Base-by-base conservation (phyloP, 192 early-diverging fungal species). In the Coemansia asiatica region DNA sequence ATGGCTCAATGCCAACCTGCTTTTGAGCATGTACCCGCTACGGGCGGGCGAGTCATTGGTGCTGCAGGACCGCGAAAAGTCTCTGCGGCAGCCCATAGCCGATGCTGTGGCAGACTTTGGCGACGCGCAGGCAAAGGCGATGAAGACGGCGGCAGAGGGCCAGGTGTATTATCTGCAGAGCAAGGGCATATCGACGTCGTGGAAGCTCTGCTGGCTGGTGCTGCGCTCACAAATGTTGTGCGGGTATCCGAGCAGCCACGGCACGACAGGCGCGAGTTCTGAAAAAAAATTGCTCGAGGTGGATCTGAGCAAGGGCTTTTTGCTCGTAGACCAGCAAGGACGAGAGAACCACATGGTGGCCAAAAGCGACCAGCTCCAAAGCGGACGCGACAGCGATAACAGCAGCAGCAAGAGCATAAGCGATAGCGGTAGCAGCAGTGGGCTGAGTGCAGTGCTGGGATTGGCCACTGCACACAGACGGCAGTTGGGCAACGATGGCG, bases 121-220 rank as follows among this genome's bases (percentile, higher is more conserved):
- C 53, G 40, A 28, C 5, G 59, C 59, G 31, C 44, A 60, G 25
- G 40, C 29, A 19, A 44, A 27, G 0, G n/a, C 26, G 6, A 18
- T 16, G 22, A 44, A 4, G 3, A 49, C 63, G 35, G 61, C 68
- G 8, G 72, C 68, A 9, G 78, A 84, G 59, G 75, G 83, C n/a
- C 59, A 48, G 15, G 48, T 84, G 16, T 68, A 75, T 33, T 74
- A 81, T 22, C 28, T 84, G 66, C 64, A 75, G 18, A 61, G 36
- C 25, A 74, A 74, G 35, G 65, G 67, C 18, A 21, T 76, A 9
- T 38, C 55, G n/a, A 48, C 75, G 18, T 64, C 74, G 15, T 84
- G 82, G 82, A 48, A 58, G 26, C 55, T 63, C 9, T 64, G 72
- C 33, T 84, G 78, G 78, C 49, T 81, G 54, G 82, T 80, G 38